Base-by-base conservation (phyloP, 2,329 filamentous ascomycete genomes). In the Penicillium sp. region DNA sequence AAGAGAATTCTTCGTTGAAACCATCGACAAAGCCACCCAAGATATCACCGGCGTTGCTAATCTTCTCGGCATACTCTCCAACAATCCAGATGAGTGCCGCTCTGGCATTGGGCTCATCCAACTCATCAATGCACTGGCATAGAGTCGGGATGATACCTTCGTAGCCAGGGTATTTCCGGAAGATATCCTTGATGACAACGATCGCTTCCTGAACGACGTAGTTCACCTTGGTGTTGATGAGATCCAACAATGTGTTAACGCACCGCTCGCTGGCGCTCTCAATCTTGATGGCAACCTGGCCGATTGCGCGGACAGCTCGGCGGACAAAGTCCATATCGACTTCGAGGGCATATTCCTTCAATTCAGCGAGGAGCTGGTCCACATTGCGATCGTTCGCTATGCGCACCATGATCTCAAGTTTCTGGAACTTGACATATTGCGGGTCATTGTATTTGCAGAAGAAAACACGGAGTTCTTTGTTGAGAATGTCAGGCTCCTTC, bases 371-470 rank as follows among this genome's bases (percentile, higher is more conserved):
- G 27, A 99, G 82, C 72, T 97, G 94, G 70, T 99, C 94, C 59
- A 93, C 93, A 71, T 97, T 99, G 72, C 88, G 89, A 66, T 97
- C 92, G 77, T 97, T 97, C 60, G 93, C 91, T 86, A 99, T 97
- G 75, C 94, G 88, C 47, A 99, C 93, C 94, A 99, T 97, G 62
- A 97, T 97, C 73, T 99, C 94, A 49, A 99, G 84, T 73, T 99
- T 99, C 72, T 96, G 90, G 59, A 99, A 86, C 76, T 99, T 99
- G 68, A 99, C 87, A 73, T 99, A 99, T 23, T 92, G 92, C 2
- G 94, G 93, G 67, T 99, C 94, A 72, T 97, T 97, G 80, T 99
- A 99, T 78, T 99, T 99, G 87, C 94, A 99, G 79, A 99, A 99
- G 79, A 99, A 99, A 9, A 99, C 94, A 44, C 94, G 87, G 69